A percentile compares a stretch with the other conserved stretches of the same genome.
Conservation (phyloP, 148 eudicot species). For the Rhododendron kiyosumense region DNA sequence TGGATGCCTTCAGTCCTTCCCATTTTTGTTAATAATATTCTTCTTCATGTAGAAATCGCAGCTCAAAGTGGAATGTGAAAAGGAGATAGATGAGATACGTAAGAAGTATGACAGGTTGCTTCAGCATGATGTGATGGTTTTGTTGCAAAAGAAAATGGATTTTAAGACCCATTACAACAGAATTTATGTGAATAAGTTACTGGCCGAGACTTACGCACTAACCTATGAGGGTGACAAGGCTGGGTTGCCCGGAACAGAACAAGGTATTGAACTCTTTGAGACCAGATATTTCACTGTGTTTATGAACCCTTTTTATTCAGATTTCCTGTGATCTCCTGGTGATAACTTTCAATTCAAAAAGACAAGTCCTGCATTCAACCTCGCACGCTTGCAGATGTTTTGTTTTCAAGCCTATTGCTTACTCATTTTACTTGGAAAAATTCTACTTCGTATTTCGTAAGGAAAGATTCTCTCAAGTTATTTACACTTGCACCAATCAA, state of each 20-base stretch:
- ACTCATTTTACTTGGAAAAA: background rate
- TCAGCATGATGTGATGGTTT: conserved; percentile 30
- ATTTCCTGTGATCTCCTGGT: background rate
- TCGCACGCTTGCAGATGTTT: background rate
- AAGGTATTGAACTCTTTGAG: conserved; percentile 14
- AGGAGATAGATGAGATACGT: conserved; percentile 41
- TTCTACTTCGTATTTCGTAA: background rate
- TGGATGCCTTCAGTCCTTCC: background rate
- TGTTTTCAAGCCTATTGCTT: background rate
- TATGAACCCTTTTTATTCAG: background rate
- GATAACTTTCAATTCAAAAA: background rate
- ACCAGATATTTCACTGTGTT: background rate
- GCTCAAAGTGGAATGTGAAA: conserved; percentile 32
- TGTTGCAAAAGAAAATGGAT: conserved; percentile 24
- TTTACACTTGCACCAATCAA: background rate
- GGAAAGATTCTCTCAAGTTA: background rate
- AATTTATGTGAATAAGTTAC: conserved; percentile 23
- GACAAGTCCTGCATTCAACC: background rate
- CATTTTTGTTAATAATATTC: background rate
- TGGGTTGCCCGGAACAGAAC: background rate
- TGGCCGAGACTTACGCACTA: conserved; percentile 29
- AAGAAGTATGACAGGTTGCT: conserved; percentile 38
- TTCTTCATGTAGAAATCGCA: conserved; percentile 28
- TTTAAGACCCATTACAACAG: conserved; percentile 24
- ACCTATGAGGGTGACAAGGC: background rate